Evolutionary conservation across 495 filamentous ascomycete species (phyloP).

Genomic region (Xylaria telfairii): DNA sequence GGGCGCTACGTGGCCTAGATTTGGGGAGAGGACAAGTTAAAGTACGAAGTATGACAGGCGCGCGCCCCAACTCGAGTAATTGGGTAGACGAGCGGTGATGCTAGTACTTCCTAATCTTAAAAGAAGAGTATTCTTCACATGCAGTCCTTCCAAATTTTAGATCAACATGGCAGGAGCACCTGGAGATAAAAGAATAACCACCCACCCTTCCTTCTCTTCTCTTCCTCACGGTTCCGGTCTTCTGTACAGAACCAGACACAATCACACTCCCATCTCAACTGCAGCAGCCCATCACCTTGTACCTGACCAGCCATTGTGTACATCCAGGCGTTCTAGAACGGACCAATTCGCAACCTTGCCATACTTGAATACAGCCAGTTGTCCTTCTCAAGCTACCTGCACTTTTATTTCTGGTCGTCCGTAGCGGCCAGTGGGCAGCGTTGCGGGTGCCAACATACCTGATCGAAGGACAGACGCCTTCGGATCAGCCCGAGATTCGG

Average conservation of each 20-base stretch:
- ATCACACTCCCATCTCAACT: background rate
- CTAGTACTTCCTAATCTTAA: background rate
- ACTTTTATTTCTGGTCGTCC: background rate
- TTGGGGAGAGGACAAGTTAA: background rate
- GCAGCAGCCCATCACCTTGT: background rate
- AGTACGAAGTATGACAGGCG: constrained; percentile 7
- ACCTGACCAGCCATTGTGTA: background rate
- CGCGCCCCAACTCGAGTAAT: background rate
- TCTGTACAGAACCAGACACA: background rate
- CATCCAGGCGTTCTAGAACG: background rate
- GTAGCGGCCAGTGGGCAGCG: background rate
- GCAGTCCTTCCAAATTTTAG: background rate
- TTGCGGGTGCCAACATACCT: background rate
- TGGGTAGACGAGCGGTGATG: background rate
- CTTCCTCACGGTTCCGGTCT: background rate
- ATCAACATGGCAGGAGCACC: background rate
- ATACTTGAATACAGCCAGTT: background rate
- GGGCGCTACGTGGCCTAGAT: background rate
- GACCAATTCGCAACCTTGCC: background rate
- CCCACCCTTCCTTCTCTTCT: background rate
- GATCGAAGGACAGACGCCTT: background rate
- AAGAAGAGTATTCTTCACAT: background rate
- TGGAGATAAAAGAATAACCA: background rate
- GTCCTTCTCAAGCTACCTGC: background rate
- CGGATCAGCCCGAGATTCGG: background rate